These are phyloP conservation scores for Talaromyces sp. DNA, from an alignment of 2,329 filamentous ascomycete species.

Conservation along the genomic window DNA sequence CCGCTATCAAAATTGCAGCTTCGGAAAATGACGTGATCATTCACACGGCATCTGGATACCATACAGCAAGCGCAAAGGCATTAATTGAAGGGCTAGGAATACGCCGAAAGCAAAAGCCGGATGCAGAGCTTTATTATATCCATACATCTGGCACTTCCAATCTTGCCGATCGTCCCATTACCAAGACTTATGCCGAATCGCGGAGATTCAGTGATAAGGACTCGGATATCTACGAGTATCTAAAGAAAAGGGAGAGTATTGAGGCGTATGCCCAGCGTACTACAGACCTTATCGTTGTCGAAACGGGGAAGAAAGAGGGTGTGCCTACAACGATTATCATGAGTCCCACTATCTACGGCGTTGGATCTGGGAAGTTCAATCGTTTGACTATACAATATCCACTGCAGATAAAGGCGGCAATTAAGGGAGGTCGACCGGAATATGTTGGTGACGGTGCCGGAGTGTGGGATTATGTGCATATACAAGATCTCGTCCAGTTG, in stretches of 20 bases:
- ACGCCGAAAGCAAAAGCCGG: slow-evolving; percentile 28
- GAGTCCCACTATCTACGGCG: slow-evolving; percentile 50
- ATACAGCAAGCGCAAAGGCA: slow-evolving; percentile 39
- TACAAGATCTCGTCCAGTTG: neutral
- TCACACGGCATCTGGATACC: slow-evolving; percentile 42
- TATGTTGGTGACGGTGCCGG: neutral
- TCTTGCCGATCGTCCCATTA: slow-evolving; percentile 43
- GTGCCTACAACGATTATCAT: slow-evolving; percentile 49
- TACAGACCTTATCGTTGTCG: slow-evolving; percentile 45
- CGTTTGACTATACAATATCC: slow-evolving; percentile 2
- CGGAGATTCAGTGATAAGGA: slow-evolving; percentile 45
- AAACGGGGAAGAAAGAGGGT: slow-evolving; percentile 36
- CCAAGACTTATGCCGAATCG: slow-evolving; percentile 28
- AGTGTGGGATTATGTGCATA: neutral
- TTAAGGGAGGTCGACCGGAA: neutral
- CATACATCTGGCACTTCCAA: slow-evolving; percentile 7
- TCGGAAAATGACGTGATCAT: slow-evolving; percentile 38
- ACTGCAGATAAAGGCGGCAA: neutral
- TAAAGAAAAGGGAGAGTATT: slow-evolving; percentile 36
- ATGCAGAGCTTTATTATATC: neutral
- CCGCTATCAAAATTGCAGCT: slow-evolving; percentile 15
- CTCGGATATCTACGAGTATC: slow-evolving; percentile 43
- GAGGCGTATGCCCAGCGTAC: slow-evolving; percentile 45
- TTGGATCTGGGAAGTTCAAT: neutral
- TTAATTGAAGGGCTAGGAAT: slow-evolving; percentile 44